Evolutionary conservation across 1,139 yeast species (phyloP).

Genomic region (Suhomyces wounanorum): DNA sequence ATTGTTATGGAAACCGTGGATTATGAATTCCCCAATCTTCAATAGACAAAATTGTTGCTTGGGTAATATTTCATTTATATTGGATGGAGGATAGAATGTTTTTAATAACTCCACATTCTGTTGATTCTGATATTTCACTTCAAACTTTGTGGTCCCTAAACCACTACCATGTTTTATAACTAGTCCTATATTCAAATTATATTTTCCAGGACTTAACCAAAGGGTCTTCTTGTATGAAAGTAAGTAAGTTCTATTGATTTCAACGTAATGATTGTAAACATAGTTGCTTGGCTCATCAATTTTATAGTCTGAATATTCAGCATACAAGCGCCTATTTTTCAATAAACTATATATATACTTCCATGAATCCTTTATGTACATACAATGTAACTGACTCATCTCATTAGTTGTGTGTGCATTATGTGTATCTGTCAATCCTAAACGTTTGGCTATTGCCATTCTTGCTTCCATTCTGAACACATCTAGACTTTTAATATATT

Average conservation of each 20-base stretch:
- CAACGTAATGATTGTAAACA: conserved; percentile 46
- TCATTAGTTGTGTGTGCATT: background rate
- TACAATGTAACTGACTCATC: conserved; percentile 17
- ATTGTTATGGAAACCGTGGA: conserved; percentile 17
- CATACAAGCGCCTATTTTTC: conserved; percentile 53
- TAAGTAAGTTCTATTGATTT: conserved; percentile 50
- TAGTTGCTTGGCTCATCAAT: conserved; percentile 54
- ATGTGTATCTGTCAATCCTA: conserved; percentile 21
- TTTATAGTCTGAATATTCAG: conserved; percentile 52
- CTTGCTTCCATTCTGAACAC: conserved; percentile 43
- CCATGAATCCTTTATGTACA: conserved; percentile 56
- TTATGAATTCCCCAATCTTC: conserved; percentile 53
- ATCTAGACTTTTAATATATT: conserved; percentile 51
- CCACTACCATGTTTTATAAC: conserved; percentile 57
- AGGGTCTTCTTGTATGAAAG: conserved; percentile 49
- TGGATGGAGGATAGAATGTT: conserved; percentile 57
- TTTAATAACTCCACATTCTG: conserved; percentile 26
- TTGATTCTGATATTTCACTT: conserved; percentile 34
- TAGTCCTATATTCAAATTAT: conserved; percentile 54
- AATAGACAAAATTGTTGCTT: conserved; percentile 52
- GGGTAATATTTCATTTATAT: conserved; percentile 60
- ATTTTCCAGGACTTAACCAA: conserved; percentile 54
- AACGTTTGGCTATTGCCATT: conserved; percentile 34
- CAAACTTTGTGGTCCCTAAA: conserved; percentile 60
- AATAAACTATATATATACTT: conserved; percentile 51